phyloP scores from a whole-genome alignment of 352 stramenopile genomes.

The Pythium sp. region DNA sequence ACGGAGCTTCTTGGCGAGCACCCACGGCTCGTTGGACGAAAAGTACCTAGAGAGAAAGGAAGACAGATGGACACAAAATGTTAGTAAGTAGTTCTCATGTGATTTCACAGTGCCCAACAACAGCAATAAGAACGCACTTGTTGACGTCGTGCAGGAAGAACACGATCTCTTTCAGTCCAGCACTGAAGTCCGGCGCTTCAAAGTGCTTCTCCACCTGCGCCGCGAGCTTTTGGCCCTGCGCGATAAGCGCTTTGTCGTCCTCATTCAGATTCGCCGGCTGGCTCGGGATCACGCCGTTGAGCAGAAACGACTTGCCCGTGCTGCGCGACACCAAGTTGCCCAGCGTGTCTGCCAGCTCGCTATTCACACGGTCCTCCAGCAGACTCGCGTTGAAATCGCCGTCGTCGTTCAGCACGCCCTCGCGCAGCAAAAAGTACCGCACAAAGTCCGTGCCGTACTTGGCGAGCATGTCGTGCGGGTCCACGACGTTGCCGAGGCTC shows the following conservation, averaged over 20 bases:
- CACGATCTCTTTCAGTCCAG: conserved; percentile 68
- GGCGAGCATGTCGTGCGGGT: conserved; percentile 90
- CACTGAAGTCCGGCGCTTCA: conserved; percentile 70
- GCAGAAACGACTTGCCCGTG: conserved; percentile 68
- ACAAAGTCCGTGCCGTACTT: conserved; percentile 94
- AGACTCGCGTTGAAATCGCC: conserved; percentile 84
- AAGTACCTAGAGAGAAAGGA: conserved; percentile 48
- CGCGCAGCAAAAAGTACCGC: conserved; percentile 90
- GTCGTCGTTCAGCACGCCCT: conserved; percentile 94
- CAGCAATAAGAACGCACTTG: conserved; percentile 24
- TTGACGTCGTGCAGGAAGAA: conserved; percentile 85
- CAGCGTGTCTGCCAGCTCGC: conserved; percentile 90
- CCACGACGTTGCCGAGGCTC: conserved; percentile 97
- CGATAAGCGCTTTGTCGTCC: conserved; percentile 57
- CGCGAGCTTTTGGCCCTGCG: conserved; percentile 45
- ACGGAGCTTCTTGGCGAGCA: conserved; percentile 64
- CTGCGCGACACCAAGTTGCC: conserved; percentile 86
- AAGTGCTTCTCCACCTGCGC: conserved; percentile 48
- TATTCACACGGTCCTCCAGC: conserved; percentile 96
- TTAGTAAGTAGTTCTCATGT: neutral
- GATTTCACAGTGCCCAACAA: neutral
- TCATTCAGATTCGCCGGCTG: conserved; percentile 32
- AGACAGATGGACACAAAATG: neutral
- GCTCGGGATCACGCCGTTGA: conserved; percentile 41
- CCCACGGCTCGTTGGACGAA: conserved; percentile 73